Evolutionary conservation across 31 red algal species (phyloP).

Genomic region (Porphyra umbilicalis): DNA sequence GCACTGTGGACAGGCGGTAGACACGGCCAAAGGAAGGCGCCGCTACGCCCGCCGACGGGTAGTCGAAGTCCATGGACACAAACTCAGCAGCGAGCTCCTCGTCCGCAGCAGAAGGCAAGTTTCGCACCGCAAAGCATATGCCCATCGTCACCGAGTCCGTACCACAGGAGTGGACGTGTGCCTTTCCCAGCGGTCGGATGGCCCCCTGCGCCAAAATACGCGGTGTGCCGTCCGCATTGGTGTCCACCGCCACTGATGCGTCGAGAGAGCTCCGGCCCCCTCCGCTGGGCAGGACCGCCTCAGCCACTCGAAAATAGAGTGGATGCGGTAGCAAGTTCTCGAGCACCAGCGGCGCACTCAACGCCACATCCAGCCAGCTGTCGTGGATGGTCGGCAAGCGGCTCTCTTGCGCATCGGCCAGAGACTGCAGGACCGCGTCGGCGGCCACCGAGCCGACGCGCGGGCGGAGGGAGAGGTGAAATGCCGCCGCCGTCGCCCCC

Average conservation of each 20-base stretch:
- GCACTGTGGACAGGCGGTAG: not conserved
- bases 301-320: constrained; percentile 40
- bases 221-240: not conserved
- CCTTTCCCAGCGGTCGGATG: constrained; percentile 56
- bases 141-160: not conserved
- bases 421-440: not conserved
- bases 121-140: not conserved
- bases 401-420: not conserved
- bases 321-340: constrained; percentile 73
- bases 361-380: constrained; percentile 68
- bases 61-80: not conserved
- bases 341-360: constrained; percentile 67
- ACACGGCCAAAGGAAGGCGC: not conserved
- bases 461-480: constrained; percentile 56
- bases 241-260: not conserved
- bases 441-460: constrained; percentile 17
- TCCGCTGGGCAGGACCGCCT: constrained; percentile 1
- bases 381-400: constrained; percentile 3
- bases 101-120: not conserved
- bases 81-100: not conserved
- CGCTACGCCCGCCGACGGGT: not conserved
- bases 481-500: constrained; percentile 2
- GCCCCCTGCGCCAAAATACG: constrained; percentile 38
- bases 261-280: not conserved
- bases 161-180: constrained; percentile 54